Percentiles rank a stretch among this genome's conserved stretches.
These are phyloP conservation scores for Elsinoe fawcettii DNA, from an alignment of 2,329 filamentous ascomycete species.

Conservation along the genomic window DNA sequence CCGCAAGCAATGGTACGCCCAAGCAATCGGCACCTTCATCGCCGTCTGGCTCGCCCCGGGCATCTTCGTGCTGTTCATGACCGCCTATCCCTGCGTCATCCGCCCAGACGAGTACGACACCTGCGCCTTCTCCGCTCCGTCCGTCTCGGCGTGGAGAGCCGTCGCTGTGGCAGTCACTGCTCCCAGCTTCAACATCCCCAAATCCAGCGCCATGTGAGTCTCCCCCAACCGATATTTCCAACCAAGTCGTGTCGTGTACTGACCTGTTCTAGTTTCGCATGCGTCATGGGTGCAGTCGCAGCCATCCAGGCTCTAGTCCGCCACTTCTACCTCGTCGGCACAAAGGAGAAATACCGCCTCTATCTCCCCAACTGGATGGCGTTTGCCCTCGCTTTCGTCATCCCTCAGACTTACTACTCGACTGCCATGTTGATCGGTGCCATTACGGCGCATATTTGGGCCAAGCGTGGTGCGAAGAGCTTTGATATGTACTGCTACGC, in stretches of 20 bases:
- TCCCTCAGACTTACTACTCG: slow-evolving; percentile 48
- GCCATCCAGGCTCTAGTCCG: slow-evolving; percentile 41
- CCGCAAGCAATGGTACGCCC: slow-evolving; percentile 56
- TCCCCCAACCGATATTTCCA: no score
- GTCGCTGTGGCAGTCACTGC: slow-evolving; percentile 53
- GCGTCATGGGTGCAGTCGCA: slow-evolving; percentile 45
- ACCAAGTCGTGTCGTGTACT: no score
- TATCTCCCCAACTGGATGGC: slow-evolving; percentile 54
- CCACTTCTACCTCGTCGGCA: slow-evolving; percentile 43
- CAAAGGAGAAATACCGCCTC: slow-evolving; percentile 42
- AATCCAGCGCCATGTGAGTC: slow-evolving; percentile 36
- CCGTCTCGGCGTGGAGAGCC: slow-evolving; percentile 56
- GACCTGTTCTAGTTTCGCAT: slow-evolving; percentile 26
- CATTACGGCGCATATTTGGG: slow-evolving; percentile 44
- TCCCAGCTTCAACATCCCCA: slow-evolving; percentile 46
- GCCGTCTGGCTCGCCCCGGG: slow-evolving; percentile 56
- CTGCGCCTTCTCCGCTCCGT: slow-evolving; percentile 54
- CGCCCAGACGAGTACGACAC: slow-evolving; percentile 35
- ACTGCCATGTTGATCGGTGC: slow-evolving; percentile 50
- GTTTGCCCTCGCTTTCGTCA: slow-evolving; percentile 49
- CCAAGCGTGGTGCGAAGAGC: slow-evolving; percentile 39
- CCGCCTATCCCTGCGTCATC: slow-evolving; percentile 57
- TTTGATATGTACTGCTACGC: slow-evolving; percentile 50
- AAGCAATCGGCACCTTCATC: slow-evolving; percentile 53
- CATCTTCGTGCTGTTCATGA: slow-evolving; percentile 57